Evolutionary conservation across 2,329 filamentous ascomycete genomes (phyloP).

Genomic region (Penicillium sp.): DNA sequence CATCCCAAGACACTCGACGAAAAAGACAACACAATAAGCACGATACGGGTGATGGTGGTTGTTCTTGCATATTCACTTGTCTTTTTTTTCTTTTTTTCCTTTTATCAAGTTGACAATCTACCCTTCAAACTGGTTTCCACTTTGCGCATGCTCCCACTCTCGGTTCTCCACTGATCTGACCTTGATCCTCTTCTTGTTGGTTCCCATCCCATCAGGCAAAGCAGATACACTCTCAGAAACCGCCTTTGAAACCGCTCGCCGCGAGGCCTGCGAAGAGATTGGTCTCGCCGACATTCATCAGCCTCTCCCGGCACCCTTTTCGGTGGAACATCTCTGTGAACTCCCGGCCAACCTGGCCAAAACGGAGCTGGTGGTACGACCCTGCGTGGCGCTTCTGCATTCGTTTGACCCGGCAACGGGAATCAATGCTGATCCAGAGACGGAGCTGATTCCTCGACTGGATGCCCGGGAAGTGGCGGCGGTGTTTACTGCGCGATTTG

Average conservation of each 20-base stretch:
- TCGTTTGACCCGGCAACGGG: constrained; percentile 47
- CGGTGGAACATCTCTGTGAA: constrained; percentile 79
- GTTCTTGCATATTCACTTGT: background rate
- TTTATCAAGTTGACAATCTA: no score
- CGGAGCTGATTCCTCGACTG: constrained; percentile 68
- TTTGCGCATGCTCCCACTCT: no score
- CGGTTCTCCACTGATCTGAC: background rate
- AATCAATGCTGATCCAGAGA: constrained; percentile 52
- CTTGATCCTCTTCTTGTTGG: background rate
- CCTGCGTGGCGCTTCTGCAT: constrained; percentile 72
- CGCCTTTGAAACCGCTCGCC: constrained; percentile 71
- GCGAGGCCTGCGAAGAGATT: constrained; percentile 91
- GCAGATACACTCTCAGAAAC: constrained; percentile 51
- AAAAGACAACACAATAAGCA: constrained; percentile 3
- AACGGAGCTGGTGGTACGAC: constrained; percentile 67
- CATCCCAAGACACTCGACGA: background rate
- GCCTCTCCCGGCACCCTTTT: constrained; percentile 68
- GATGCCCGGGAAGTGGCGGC: constrained; percentile 89
- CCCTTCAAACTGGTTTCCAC: no score
- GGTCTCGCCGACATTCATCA: constrained; percentile 68
- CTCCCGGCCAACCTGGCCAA: constrained; percentile 70
- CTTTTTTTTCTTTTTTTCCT: no score
- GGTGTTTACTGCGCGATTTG: constrained; percentile 84
- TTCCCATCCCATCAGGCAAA: constrained; percentile 39
- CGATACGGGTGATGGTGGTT: no score